phyloP scores from a whole-genome alignment of 768 basidiomycete species.

The Naganishia vishniacii region DNA sequence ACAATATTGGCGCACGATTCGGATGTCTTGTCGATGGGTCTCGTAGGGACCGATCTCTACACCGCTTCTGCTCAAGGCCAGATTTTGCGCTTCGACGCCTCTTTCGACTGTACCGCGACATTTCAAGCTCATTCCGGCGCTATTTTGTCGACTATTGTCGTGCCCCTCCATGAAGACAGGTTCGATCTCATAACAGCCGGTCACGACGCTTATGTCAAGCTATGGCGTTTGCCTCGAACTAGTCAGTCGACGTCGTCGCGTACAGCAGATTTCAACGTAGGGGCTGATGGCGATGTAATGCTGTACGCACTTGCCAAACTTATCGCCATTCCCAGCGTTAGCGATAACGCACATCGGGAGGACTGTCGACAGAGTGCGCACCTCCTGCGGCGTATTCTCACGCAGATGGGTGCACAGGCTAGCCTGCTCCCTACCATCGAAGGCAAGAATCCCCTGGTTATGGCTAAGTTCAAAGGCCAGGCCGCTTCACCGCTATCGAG shows the following conservation, averaged over 20 bases:
- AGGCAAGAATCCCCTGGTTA: slow-evolving; percentile 75
- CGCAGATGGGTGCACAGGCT: slow-evolving; percentile 79
- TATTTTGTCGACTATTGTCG: slow-evolving; percentile 69
- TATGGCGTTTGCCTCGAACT: slow-evolving; percentile 39
- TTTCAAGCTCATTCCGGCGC: slow-evolving; percentile 79
- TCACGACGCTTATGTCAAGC: slow-evolving; percentile 79
- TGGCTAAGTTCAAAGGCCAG: slow-evolving; percentile 69
- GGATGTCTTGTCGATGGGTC: slow-evolving; percentile 75
- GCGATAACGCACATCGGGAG: slow-evolving; percentile 58
- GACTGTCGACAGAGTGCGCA: slow-evolving; percentile 92
- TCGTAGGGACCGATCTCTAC: slow-evolving; percentile 58
- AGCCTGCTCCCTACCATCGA: slow-evolving; percentile 70
- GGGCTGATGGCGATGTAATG: slow-evolving; percentile 59
- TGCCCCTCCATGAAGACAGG: slow-evolving; percentile 47
- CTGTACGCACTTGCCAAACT: slow-evolving; percentile 76
- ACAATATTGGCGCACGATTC: slow-evolving; percentile 79
- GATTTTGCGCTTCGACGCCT: slow-evolving; percentile 75
- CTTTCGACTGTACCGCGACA: slow-evolving; percentile 75
- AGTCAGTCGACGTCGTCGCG: not conserved
- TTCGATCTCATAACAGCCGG: slow-evolving; percentile 67
- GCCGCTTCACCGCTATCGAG: slow-evolving; percentile 46
- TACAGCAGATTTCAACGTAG: slow-evolving; percentile 47
- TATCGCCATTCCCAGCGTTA: slow-evolving; percentile 79
- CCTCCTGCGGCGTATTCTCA: slow-evolving; percentile 81
- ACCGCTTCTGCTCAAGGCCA: slow-evolving; percentile 57